Evolutionary conservation across 139 green algal genomes (phyloP), one percentile per base, ranked within the genome.

Genomic region (Micractinium conductrix): DNA sequence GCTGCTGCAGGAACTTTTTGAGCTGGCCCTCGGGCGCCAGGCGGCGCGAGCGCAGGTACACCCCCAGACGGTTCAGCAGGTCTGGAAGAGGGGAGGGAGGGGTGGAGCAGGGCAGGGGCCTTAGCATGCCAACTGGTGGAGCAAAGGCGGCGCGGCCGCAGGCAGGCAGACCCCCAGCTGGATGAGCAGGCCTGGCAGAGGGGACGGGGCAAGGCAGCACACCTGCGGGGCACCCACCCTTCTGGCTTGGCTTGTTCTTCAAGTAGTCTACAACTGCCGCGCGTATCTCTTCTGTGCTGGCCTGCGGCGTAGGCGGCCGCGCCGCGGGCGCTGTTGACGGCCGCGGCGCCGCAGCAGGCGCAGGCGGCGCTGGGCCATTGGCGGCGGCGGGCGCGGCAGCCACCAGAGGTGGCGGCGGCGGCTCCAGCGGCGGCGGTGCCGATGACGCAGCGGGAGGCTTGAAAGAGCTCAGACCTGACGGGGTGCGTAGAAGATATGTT

Each of bases 1-100:
- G 72, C 55, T 44, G 55, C 44, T 73, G 50, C 33, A 87, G 43
- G 58, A 84, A 87, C 12, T 44, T 30, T 30, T 85, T 88, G 42
- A 85, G 84, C 62, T 71, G 50, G 43, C 33, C 48, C 6, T 85
- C 48, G 35, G 84, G 84, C 4, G 73, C 19, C 4, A 88, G 71
- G 24, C 43, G 35, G 33, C 48, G 42, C n/a, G 44, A 60, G 40
- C 84, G 75, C 24, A 88, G 79, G 75, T 79, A 85, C 35, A 88
- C 24, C 4, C 84, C 84, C 58, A 88, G 37, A 19, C 63, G 75
- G 55, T 48, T 74, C 1, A 79, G 10, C 44, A 62, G 70, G 44
- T 45, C 79, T 84, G 79, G 35, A 45, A n/a, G n/a, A 10, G 53
- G 22, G 50, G 12, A 5, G 21, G 17, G 33, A 53, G 35, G 48